Percentiles rank a stretch among this genome's conserved stretches.
Conservation (phyloP, 495 filamentous ascomycete genomes). For the Aspergillus incahuasiensis region DNA sequence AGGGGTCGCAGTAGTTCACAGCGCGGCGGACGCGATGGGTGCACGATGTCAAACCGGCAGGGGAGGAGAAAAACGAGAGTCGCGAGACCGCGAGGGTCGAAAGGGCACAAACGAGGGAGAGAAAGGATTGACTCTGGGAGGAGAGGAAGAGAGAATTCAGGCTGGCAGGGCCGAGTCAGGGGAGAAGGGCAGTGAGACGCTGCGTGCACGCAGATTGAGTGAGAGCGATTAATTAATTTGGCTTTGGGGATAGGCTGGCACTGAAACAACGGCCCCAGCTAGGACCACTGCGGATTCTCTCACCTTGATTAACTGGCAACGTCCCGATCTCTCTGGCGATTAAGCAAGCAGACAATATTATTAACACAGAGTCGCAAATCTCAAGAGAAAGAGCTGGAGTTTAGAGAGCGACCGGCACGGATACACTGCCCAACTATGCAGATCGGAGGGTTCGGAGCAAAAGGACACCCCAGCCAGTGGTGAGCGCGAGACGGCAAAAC, state of each 20-base stretch:
- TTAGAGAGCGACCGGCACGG: not conserved
- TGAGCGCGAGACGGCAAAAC: not conserved
- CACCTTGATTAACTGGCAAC: constrained; percentile 1
- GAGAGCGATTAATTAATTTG: constrained; percentile 6
- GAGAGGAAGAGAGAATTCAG: constrained; percentile 14
- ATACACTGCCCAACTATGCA: not conserved
- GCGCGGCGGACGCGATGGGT: not conserved
- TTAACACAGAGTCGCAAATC: not conserved
- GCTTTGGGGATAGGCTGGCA: not conserved
- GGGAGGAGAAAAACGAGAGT: constrained; percentile 7
- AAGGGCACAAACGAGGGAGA: constrained; percentile 4
- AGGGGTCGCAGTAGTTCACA: constrained; percentile 11
- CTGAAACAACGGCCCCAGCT: constrained; percentile 9
- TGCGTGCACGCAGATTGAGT: not conserved
- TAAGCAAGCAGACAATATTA: too few relatives aligned
- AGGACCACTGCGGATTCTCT: not conserved
- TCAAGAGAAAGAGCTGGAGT: not conserved
- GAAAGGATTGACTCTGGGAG: constrained; percentile 7
- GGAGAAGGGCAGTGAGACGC: not conserved
- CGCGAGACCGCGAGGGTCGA: constrained; percentile 1
- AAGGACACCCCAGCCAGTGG: not conserved
- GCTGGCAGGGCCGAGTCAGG: not conserved
- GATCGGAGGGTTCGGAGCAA: not conserved
- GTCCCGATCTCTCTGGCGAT: too few relatives aligned
- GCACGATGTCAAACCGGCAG: constrained; percentile 27